Conservation (phyloP, 805 yeast genomes). For the Starmerella floricola region DNA sequence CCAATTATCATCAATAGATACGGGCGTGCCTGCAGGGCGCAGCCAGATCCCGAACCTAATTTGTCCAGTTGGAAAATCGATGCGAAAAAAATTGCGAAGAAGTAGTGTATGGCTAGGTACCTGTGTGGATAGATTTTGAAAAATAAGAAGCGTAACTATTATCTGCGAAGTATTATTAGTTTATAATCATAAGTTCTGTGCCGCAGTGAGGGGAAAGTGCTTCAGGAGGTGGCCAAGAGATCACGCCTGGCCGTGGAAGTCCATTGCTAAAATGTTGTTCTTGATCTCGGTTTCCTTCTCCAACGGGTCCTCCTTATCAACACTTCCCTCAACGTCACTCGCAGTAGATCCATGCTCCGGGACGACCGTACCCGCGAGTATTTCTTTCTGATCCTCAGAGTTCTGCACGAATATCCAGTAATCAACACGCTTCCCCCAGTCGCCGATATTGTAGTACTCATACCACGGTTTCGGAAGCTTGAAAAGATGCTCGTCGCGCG, state of each 20-base stretch:
- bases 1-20: too few species aligned
- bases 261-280: not conserved
- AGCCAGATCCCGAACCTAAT: not conserved
- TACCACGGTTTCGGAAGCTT: slow-evolving; percentile 20
- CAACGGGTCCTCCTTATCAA: not conserved
- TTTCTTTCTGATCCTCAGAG: slow-evolving; percentile 4
- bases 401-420: slow-evolving; percentile 18
- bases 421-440: slow-evolving; percentile 14
- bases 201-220: too few species aligned
- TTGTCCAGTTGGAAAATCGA: not conserved
- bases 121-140: too few species aligned
- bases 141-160: not conserved
- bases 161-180: too few species aligned
- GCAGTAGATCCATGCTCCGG: not conserved
- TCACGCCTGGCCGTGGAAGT: not conserved
- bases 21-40: too few species aligned
- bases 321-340: not conserved
- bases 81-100: not conserved
- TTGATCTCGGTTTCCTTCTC: not conserved
- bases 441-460: slow-evolving; percentile 10
- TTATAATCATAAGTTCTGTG: too few species aligned
- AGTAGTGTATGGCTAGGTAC: too few species aligned
- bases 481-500: slow-evolving; percentile 16
- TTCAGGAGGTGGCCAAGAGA: not conserved
- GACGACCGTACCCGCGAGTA: slow-evolving; percentile 9